These are phyloP conservation scores for Typha latifolia DNA, from an alignment of 176 grass and related monocot species.

Conservation along the genomic window DNA sequence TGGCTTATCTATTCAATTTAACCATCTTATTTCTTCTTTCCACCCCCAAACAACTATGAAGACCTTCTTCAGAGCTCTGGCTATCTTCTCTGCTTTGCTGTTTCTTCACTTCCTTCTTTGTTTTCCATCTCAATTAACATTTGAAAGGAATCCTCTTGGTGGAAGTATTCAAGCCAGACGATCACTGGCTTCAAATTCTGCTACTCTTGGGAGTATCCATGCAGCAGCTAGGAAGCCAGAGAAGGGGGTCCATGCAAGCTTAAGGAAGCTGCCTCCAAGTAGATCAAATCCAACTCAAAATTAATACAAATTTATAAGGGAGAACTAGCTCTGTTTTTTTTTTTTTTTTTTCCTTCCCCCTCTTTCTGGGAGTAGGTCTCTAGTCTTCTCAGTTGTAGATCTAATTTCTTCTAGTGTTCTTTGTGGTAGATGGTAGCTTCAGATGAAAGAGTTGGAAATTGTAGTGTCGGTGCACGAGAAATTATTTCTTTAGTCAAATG, in stretches of 20 bases:
- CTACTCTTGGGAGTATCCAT: constrained; percentile 5
- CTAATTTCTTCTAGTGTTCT: not conserved
- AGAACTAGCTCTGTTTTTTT: not conserved
- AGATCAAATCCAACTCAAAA: constrained; percentile 37
- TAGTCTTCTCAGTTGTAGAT: not conserved
- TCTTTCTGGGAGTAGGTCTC: not conserved
- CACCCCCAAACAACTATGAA: constrained; percentile 19
- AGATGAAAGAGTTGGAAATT: not conserved
- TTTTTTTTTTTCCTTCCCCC: not conserved
- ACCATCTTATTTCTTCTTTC: constrained; percentile 15
- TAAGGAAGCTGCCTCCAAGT: constrained; percentile 25
- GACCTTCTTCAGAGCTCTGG: constrained; percentile 20
- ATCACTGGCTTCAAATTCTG: constrained; percentile 9
- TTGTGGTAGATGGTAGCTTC: not conserved
- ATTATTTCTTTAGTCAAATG: not conserved
- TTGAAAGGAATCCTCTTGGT: not conserved
- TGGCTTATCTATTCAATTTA: not conserved
- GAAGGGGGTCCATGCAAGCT: constrained; percentile 25
- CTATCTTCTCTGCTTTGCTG: constrained; percentile 19
- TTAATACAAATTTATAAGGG: constrained; percentile 5
- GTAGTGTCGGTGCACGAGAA: not conserved
- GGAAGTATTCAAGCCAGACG: constrained; percentile 14
- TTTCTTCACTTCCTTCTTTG: constrained; percentile 15
- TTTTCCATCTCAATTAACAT: constrained; percentile 5
- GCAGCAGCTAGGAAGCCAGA: constrained; percentile 18